phyloP scores from a whole-genome alignment of 106 monocot species.

The Acorus gramineus region DNA sequence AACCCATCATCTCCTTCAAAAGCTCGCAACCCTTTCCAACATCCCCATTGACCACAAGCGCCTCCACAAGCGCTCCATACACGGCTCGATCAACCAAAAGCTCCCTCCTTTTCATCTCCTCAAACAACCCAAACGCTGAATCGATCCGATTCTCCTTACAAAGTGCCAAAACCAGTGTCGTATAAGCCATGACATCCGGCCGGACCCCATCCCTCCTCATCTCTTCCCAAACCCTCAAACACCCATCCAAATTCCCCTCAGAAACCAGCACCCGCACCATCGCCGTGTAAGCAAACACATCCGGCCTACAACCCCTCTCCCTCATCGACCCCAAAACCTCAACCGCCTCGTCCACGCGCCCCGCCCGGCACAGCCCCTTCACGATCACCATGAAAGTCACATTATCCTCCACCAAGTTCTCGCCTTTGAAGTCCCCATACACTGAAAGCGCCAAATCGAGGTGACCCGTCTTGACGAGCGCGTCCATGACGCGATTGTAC shows the following conservation, averaged over 20 bases:
- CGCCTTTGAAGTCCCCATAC: conserved; percentile 42
- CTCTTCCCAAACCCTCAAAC: conserved; percentile 79
- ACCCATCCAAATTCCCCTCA: conserved; percentile 49
- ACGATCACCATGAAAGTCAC: conserved; percentile 72
- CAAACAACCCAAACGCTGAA: conserved; percentile 35
- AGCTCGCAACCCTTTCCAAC: conserved; percentile 42
- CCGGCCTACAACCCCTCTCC: conserved; percentile 52
- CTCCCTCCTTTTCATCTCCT: conserved; percentile 57
- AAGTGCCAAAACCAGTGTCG: conserved; percentile 50
- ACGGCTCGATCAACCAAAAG: conserved; percentile 57
- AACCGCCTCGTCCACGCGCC: conserved; percentile 38
- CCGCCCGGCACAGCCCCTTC: conserved; percentile 51
- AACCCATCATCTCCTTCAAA: conserved; percentile 73
- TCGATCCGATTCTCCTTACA: conserved; percentile 44
- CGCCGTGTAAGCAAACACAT: conserved; percentile 84
- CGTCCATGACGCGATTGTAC: conserved; percentile 71
- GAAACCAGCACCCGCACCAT: conserved; percentile 50
- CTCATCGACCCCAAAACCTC: conserved; percentile 54
- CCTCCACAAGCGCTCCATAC: conserved; percentile 55
- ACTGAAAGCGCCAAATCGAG: conserved; percentile 58
- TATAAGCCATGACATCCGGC: conserved; percentile 68
- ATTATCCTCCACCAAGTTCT: conserved; percentile 52
- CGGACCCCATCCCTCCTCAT: conserved; percentile 52
- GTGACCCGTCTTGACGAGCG: conserved; percentile 35
- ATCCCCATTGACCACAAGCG: conserved; percentile 43